Base-by-base conservation (phyloP, 768 basidiomycete species). In the Termitomyces sp. region DNA sequence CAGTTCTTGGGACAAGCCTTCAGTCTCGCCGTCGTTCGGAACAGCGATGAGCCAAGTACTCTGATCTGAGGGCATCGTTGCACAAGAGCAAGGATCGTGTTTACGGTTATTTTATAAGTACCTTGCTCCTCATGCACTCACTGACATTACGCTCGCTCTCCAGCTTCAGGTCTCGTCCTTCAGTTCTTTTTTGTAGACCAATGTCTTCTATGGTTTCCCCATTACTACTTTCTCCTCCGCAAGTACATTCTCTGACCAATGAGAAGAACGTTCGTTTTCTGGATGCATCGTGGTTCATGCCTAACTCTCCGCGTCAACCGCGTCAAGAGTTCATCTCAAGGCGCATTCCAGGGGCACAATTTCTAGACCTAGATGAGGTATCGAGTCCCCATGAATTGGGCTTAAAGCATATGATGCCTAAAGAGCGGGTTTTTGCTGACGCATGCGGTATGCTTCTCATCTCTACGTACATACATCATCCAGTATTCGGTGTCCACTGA, bases 201-300 rank as follows among this genome's bases (percentile, higher is more conserved):
- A 76, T 80, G 73, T 75, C 79, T 21, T 72, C 75, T 42, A 63
- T 61, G 52, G 53, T 66, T 44, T 71, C 71, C 2, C 83, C 84
- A 2, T 71, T 85, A 17, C 63, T 86, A 21, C 64, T 87, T 50
- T 77, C 79, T 3, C 85, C 87, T 0, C 61, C 70, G 17, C 71
- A 79, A 60, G 73, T 82, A 42, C 72, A 68, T 30, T 72, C 75
- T 44, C 68, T 71, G 30, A 59, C 68, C 30, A 65, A 54, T 37
- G n/a, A 63, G 28, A 60, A 73, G 9, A 59, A 68, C 23, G 69
- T 84, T 33, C 70, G 73, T 9, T 69, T 87, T 61, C 75, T 87
- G 35, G 96, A 98, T 66, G 84, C 86, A 23, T 86, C 84, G 50
- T 98, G 95, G 96, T 87, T 91, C 69, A 97, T 98, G 96, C 96